Percentiles rank a stretch among this genome's conserved stretches.
phyloP scores from a whole-genome alignment of 306 rosid species.

The Castanea sativa region DNA sequence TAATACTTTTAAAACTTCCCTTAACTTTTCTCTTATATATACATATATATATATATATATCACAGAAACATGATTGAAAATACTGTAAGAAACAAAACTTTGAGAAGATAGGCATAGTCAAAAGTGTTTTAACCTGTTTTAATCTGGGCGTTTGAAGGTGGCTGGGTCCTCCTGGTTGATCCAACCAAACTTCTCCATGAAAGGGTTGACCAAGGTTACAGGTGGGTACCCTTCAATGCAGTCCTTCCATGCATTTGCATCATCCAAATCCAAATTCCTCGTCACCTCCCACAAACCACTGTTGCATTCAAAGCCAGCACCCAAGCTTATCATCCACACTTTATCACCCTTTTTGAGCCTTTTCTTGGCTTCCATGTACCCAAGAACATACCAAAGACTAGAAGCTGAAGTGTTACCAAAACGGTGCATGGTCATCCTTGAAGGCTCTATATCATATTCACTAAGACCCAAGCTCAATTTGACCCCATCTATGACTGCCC shows the following conservation, averaged over 20 bases:
- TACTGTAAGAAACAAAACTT: background rate
- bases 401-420: conserved; percentile 88
- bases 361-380: conserved; percentile 87
- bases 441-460: conserved; percentile 73
- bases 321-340: conserved; percentile 86
- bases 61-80: background rate
- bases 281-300: conserved; percentile 83
- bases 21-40: no score
- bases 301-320: conserved; percentile 91
- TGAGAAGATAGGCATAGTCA: background rate
- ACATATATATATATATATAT: no score
- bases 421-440: conserved; percentile 87
- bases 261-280: conserved; percentile 49
- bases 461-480: conserved; percentile 56
- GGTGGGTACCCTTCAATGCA: conserved; percentile 75
- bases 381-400: conserved; percentile 84
- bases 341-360: conserved; percentile 64
- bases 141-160: conserved; percentile 32
- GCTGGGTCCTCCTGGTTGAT: conserved; percentile 47
- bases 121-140: background rate
- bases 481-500: conserved; percentile 82
- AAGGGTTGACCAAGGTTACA: conserved; percentile 64
- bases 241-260: conserved; percentile 70
- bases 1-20: no score
- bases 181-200: conserved; percentile 85